Percentiles rank a stretch among this genome's conserved stretches.
phyloP scores from a whole-genome alignment of 2,329 filamentous ascomycete species.

The Aspergillus aculeatinus region DNA sequence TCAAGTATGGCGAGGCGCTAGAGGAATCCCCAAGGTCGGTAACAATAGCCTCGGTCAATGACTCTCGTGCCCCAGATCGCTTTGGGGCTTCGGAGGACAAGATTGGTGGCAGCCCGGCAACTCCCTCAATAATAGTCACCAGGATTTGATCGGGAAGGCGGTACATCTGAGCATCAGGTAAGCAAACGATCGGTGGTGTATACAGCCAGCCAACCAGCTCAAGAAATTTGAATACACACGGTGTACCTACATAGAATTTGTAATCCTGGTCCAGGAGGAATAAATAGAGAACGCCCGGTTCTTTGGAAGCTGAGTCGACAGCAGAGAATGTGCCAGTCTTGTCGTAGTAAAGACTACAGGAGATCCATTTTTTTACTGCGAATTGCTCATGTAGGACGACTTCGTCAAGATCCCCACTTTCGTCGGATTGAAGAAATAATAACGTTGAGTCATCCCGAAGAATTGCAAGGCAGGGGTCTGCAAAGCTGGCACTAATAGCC shows the following conservation, averaged over 20 bases:
- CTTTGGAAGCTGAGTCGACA: slow-evolving; percentile 20
- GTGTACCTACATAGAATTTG: slow-evolving; percentile 66
- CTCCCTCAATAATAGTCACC: slow-evolving; percentile 71
- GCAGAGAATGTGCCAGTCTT: slow-evolving; percentile 55
- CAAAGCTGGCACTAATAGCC: slow-evolving; percentile 77
- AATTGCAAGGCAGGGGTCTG: slow-evolving; percentile 80
- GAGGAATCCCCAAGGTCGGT: slow-evolving; percentile 79
- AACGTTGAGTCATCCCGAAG: slow-evolving; percentile 80
- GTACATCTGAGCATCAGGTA: slow-evolving; percentile 61
- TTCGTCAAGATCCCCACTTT: slow-evolving; percentile 81
- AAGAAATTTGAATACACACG: not conserved
- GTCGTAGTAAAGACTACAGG: slow-evolving; percentile 81
- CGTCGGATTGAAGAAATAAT: slow-evolving; percentile 75
- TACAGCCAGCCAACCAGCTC: not conserved
- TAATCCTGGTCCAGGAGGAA: slow-evolving; percentile 77
- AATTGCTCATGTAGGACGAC: slow-evolving; percentile 63
- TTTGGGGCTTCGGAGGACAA: slow-evolving; percentile 71
- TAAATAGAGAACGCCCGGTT: slow-evolving; percentile 60
- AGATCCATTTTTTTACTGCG: slow-evolving; percentile 70
- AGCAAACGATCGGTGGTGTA: not conserved
- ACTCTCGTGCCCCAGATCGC: slow-evolving; percentile 70
- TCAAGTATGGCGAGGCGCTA: slow-evolving; percentile 71
- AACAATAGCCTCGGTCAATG: slow-evolving; percentile 74
- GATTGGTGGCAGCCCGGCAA: slow-evolving; percentile 74
- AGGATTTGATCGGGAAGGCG: slow-evolving; percentile 71